phyloP scores from a whole-genome alignment of 148 eudicot genomes.

The Tetragonia tetragonoides region DNA sequence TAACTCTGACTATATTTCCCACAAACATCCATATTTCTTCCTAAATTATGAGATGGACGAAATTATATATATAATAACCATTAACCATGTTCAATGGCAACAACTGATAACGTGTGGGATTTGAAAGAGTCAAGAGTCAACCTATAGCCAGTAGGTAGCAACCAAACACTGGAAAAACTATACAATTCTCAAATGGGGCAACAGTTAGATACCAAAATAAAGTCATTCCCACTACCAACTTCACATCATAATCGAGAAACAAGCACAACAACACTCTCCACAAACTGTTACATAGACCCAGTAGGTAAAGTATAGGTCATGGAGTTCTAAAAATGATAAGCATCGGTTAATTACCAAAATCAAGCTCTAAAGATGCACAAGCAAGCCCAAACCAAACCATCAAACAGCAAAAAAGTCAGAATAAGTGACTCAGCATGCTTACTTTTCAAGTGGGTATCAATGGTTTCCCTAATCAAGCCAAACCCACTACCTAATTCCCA shows the following conservation, averaged over 20 bases:
- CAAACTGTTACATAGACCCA: background rate
- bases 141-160: constrained; percentile 1
- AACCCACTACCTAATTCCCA: constrained; percentile 15
- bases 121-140: constrained; percentile 1
- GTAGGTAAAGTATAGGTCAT: background rate
- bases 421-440: background rate
- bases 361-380: background rate
- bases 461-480: constrained; percentile 8
- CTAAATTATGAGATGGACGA: background rate
- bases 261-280: background rate
- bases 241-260: background rate
- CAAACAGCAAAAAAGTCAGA: background rate
- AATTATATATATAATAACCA: background rate
- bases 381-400: background rate
- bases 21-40: background rate
- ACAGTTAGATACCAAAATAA: background rate
- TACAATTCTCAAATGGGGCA: background rate
- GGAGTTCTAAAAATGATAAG: background rate
- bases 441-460: constrained; percentile 9
- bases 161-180: background rate
- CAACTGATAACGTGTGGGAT: background rate
- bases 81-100: background rate
- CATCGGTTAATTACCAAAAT: background rate
- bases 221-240: constrained; percentile 4
- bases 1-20: background rate